Evolutionary conservation across 1,139 yeast species (phyloP), one percentile per base, ranked within the genome.

Genomic region (Geotrichum fermentans): DNA sequence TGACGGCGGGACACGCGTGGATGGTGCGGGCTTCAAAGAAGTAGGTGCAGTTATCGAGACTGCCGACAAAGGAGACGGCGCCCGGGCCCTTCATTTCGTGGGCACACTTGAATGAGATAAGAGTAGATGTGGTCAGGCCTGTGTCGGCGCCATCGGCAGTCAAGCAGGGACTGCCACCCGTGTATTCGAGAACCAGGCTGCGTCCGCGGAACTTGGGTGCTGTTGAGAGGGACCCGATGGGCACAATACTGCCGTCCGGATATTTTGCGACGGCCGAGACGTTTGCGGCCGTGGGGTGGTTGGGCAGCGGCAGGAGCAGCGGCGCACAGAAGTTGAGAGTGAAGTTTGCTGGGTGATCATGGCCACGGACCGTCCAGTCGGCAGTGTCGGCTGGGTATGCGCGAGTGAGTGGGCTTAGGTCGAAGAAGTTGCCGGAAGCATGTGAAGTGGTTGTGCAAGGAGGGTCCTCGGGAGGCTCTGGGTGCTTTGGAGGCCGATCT

Each of bases 1-100:
- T 79, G 10, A 87, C 82, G 0, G 90, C 83, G 0, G 96, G 89
- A 66, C 97, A 89, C 0, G 96, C 96, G 64, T 83, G 86, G 45
- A 86, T 82, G 3, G 96, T 85, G 56, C 89, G 71, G 24, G 87
- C 88, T 63, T 89, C 96, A 64, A 89, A 89, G 61, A 83, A 78
- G 66, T 84, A 89, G 34, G 84, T 78, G 66, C 97, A 89, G 53
- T 87, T 85, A 64, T 86, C 78, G 35, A 78, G 64, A 14, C 79
- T 79, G 0, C 95, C 94, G 30, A 89, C 74, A 61, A 76, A 88
- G 7, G 87, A 75, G 1, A 88, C 72, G 0, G 94, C 95, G 79
- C 69, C 42, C 41, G 54, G 22, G 43, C 50, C 17, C 51, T 77
- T 66, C 63, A 85, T 77, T 50, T 84, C 92, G 52, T 85, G 73